Evolutionary conservation across 2,329 filamentous ascomycete genomes (phyloP), one percentile per base, ranked within the genome.

Genomic region (Beauveria varroae): DNA sequence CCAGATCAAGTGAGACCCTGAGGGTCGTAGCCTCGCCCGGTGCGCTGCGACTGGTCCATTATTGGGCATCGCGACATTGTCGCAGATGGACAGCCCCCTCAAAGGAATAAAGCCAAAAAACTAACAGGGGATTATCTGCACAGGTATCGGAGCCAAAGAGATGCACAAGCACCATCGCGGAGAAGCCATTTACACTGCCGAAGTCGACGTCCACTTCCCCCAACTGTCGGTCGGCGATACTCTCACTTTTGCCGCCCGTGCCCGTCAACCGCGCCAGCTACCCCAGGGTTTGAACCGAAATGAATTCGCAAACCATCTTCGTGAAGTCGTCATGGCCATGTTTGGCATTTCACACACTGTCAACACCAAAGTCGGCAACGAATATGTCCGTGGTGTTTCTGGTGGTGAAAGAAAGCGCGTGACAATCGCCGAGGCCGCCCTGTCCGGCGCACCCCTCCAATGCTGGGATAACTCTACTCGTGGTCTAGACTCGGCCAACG

Each of bases 121-220:
- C 57, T 60, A 54, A 60, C 40, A 12, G 22, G 6, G 54, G 66
- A 64, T 18, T 14, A 5, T 26, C 12, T 14, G 8, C 43, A 62
- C 61, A 78, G 82, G 86, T 63, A 81, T 89, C 65, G 77, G 82
- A 1, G 80, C 88, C 49, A 75, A 88, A 67, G 81, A 89, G 69
- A 92, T 93, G 88, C 83, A 88, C 72, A 83, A 82, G 4, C 79
- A 82, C 55, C 91, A 91, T 74, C 85, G 88, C 22, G 90, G 90
- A 60, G 90, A 93, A 73, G 88, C 87, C 62, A 92, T 93, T 70
- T 93, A 93, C 75, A 91, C 88, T 0, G 88, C 89, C 61, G 90
- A 93, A 73, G 87, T 89, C 37, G 90, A 93, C 70, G 86, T 88
- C 3, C 88, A 91, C 73, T 91, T 91, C 68, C 87, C 88, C 5